Evolutionary conservation across 73 alveolate species (phyloP), one percentile per base, ranked within the genome.

Genomic region (Breviolum minutum): DNA sequence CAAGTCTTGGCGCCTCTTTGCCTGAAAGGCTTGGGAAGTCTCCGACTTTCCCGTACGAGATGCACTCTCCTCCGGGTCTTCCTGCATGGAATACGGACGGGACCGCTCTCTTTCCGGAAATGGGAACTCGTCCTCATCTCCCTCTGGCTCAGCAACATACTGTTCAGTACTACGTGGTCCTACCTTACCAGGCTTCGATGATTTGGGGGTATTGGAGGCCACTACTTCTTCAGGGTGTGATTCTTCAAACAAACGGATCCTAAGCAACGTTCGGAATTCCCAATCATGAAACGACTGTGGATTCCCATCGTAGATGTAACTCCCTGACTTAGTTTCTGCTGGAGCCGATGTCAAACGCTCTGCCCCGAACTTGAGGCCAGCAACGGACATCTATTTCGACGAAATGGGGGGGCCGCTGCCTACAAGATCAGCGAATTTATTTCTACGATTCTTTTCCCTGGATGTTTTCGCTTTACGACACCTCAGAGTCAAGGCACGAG

Each of bases 211-310:
- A 73, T 24, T 27, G 83, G 20, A 27, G 48, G 12, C 63, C 26
- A 30, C 61, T 12, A 81, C 89, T 12, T 32, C 69, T 17, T 61
- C 5, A 12, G 30, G 63, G 17, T 81, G 68, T 29, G 61, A 30
- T 14, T 81, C 63, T 19, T 40, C 63, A 29, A 30, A 61, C 89
- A 30, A 29, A n/a, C 11, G 17, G 69, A 27, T 8, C 69, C 89
- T 27, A 12, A 61, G 24, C 61, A 48, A 61, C n/a, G 89, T 81
- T 5, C 89, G 68, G 69, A 81, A 81, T 69, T 81, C 63, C 89
- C 89, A 81, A 32, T 81, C 89, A 40, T 81, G 89, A 29, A 81
- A 81, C 27, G 89, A 81, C 19, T 22, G 48, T 26, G 89, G 70
- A 81, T 48, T 14, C 12, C 89, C 89, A 14, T 61, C 11, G 69